Percentiles rank a stretch among this genome's conserved stretches.
phyloP scores from a whole-genome alignment of 83 land plant species.

The Thuja plicata region DNA sequence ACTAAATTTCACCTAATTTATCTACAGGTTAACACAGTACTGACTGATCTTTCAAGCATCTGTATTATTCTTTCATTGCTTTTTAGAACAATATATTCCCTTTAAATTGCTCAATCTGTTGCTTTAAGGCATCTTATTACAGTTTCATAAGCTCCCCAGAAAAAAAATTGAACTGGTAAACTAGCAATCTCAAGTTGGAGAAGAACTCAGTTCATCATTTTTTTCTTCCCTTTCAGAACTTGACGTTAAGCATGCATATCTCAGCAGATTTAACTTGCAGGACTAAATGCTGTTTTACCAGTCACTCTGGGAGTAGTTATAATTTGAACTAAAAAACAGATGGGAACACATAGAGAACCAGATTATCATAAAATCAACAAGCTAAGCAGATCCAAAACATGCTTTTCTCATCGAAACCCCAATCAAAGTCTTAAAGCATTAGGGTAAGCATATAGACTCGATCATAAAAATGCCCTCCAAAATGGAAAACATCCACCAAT shows the following conservation, averaged over 20 bases:
- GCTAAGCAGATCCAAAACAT: neutral
- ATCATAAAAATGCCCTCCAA: neutral
- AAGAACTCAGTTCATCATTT: neutral
- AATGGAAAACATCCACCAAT: neutral
- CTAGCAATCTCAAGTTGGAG: neutral
- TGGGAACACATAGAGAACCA: neutral
- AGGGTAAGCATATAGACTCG: neutral
- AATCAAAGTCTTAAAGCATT: neutral
- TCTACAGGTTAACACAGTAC: neutral
- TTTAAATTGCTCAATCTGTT: neutral
- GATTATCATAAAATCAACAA: neutral
- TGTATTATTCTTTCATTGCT: neutral
- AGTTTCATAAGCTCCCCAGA: neutral
- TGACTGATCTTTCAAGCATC: neutral
- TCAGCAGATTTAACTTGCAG: neutral
- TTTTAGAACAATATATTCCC: neutral
- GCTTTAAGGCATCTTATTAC: neutral
- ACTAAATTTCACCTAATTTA: neutral
- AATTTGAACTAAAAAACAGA: neutral
- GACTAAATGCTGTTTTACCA: neutral
- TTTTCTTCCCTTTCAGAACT: neutral
- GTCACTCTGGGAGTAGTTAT: neutral
- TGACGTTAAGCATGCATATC: neutral
- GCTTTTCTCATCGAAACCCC: neutral
- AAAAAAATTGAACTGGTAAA: neutral